Evolutionary conservation across 441 rosid species (phyloP), one percentile per base, ranked within the genome.

Genomic region (Mallotus japonicus): DNA sequence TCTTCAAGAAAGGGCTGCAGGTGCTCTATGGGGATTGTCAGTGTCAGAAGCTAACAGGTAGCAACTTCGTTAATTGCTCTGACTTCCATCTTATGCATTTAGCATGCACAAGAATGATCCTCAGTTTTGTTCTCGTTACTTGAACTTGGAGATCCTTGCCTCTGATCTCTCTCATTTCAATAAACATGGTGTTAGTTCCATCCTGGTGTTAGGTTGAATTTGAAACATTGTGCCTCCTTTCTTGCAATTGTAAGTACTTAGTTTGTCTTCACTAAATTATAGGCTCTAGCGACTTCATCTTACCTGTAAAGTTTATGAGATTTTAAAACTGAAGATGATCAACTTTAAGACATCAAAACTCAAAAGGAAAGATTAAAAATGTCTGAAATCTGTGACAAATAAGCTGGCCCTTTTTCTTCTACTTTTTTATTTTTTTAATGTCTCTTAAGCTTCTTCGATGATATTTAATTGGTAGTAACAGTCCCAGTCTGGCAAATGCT

Each of bases 1-100:
- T 77, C 86, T 87, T 69, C 90, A 87, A 74, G 90, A 87, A 70
- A 79, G 90, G 71, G 90, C 87, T 53, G 90, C 87, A 19, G 90
- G 88, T 68, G 87, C 90, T 71, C 84, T 87, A 6, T 87, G 88
- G 88, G 88, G 88, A 65, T 79, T 87, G 74, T 87, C 90, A 0
- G 85, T 87, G 13, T 87, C 90, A 51, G 88, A 87, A 79, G 83
- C 86, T 55, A 85, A 83, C 57, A 81, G 90, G 90, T 87, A 82
- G 32, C 22, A 15, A 34, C 16, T 65, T 59, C 46, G 28, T 51
- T 77, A 8, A 50, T 22, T 56, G 15, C 70, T 24, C 19, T 37
- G 7, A 28, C 64, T 60, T 55, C 22, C 46, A 14, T 40, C 53
- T 56, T 54, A 28, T 67, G 64, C 53, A 62, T 44, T n/a, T 28